These are phyloP conservation scores for Rubroboletus pulcherrimus DNA, from an alignment of 768 basidiomycete species.

Conservation along the genomic window DNA sequence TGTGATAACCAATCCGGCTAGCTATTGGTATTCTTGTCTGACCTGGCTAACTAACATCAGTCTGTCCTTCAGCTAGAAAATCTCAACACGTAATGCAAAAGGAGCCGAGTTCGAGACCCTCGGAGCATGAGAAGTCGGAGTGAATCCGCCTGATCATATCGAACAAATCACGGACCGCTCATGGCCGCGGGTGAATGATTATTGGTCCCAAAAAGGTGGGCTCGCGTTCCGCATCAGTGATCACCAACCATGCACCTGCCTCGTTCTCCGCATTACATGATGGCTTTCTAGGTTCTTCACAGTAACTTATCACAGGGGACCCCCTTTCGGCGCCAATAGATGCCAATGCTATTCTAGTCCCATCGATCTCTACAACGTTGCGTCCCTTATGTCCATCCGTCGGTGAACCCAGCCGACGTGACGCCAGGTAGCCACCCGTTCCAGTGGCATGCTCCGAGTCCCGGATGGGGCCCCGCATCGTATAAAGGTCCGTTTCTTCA, in stretches of 20 bases:
- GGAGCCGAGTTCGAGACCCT: background rate
- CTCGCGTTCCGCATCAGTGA: background rate
- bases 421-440: background rate
- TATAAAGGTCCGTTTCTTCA: background rate
- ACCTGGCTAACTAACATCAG: background rate
- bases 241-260: background rate
- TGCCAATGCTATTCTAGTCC: background rate
- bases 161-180: background rate
- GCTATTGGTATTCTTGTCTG: background rate
- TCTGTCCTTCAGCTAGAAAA: background rate
- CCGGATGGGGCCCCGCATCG: background rate
- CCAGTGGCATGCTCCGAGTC: background rate
- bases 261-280: background rate
- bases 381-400: background rate
- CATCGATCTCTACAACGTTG: background rate
- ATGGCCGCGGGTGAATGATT: background rate
- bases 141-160: background rate
- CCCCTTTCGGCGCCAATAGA: background rate
- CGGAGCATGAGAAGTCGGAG: background rate
- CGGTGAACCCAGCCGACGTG: too few relatives aligned
- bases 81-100: background rate
- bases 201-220: background rate
- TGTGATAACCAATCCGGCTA: background rate
- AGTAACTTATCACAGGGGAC: background rate
- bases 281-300: background rate